Percentiles rank a stretch among this genome's conserved stretches.
These are phyloP conservation scores for Alternaria angustiovoidea DNA, from an alignment of 2,329 filamentous ascomycete genomes.

Conservation along the genomic window DNA sequence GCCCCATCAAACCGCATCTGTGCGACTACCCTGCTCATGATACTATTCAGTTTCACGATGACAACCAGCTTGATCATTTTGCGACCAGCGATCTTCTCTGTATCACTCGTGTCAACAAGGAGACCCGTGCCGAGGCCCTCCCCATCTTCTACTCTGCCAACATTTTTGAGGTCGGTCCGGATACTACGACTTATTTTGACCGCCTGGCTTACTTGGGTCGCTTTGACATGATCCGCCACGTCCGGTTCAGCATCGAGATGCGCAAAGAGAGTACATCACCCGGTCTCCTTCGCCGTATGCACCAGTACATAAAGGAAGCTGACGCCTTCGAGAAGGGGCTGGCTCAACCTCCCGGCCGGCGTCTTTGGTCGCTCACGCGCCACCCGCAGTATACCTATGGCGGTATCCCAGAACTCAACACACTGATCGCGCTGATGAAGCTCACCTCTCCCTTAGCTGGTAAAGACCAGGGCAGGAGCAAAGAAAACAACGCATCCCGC, in stretches of 20 bases:
- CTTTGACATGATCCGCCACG: conserved; percentile 31
- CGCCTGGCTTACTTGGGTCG: conserved; percentile 25
- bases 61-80: conserved; percentile 16
- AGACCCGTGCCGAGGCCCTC: conserved; percentile 25
- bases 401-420: conserved; percentile 17
- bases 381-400: conserved; percentile 7
- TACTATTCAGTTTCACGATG: conserved; percentile 29
- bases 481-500: not conserved
- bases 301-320: conserved; percentile 18
- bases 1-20: conserved; percentile 24
- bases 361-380: not conserved
- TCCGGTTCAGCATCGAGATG: conserved; percentile 19
- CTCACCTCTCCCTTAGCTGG: conserved; percentile 12
- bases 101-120: conserved; percentile 24
- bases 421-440: conserved; percentile 25
- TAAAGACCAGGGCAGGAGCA: not conserved
- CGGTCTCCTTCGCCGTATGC: conserved; percentile 15
- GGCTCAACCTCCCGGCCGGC: not conserved
- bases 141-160: conserved; percentile 33
- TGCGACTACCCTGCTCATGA: conserved; percentile 14
- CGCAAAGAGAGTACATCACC: not conserved
- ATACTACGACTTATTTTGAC: conserved; percentile 30
- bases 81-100: conserved; percentile 10
- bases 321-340: conserved; percentile 14
- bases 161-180: conserved; percentile 22